These are phyloP conservation scores for Brettanomyces nanus DNA, from an alignment of 805 yeast species.

Conservation along the genomic window DNA sequence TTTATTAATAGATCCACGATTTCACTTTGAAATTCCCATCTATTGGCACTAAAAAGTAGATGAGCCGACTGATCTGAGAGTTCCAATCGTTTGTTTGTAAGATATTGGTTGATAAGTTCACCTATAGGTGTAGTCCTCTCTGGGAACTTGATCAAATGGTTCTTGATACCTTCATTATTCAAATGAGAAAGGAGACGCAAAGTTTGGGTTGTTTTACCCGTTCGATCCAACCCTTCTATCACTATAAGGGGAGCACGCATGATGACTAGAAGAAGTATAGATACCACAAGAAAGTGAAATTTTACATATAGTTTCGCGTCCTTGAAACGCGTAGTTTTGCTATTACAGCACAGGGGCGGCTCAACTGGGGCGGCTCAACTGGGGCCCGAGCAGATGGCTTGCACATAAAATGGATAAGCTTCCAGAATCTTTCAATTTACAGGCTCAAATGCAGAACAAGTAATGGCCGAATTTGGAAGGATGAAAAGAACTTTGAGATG, in stretches of 20 bases:
- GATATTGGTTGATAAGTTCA: constrained; percentile 61
- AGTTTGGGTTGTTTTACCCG: constrained; percentile 90
- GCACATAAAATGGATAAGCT: too few relatives aligned
- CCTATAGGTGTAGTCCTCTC: constrained; percentile 83
- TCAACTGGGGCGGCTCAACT: too few relatives aligned
- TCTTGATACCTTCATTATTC: constrained; percentile 24
- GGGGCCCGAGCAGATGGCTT: too few relatives aligned
- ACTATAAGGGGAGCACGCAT: constrained; percentile 66
- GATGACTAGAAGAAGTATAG: background rate
- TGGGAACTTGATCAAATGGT: constrained; percentile 69
- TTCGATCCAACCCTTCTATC: constrained; percentile 88
- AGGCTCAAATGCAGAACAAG: too few relatives aligned
- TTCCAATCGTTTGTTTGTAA: constrained; percentile 39
- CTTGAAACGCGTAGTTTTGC: too few relatives aligned
- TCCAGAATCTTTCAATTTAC: too few relatives aligned
- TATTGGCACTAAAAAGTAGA: constrained; percentile 79
- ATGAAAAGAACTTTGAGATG: too few relatives aligned
- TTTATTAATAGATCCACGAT: constrained; percentile 36
- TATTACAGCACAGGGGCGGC: too few relatives aligned
- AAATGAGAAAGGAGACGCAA: constrained; percentile 27
- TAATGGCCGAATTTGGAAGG: too few relatives aligned
- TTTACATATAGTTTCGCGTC: too few relatives aligned
- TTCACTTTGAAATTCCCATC: constrained; percentile 72
- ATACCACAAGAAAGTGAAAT: too few relatives aligned
- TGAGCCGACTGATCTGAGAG: constrained; percentile 79